Conservation (phyloP, 73 alveolate genomes). For the Tetrahymena thermophila region DNA sequence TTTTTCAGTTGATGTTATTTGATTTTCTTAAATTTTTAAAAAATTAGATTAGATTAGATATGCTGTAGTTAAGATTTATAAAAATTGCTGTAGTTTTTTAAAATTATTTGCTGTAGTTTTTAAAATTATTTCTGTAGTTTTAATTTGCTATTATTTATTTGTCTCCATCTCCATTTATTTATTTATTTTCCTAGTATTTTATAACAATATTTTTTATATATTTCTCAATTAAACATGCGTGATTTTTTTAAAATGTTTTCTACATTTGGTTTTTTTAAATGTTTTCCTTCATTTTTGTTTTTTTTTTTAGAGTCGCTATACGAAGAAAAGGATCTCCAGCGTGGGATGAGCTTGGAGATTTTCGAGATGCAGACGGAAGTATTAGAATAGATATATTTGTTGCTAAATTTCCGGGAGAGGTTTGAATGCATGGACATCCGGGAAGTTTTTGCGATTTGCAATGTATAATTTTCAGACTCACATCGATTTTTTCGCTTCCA, state of each 20-base stretch:
- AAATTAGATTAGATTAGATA: too few relatives aligned
- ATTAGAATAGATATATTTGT: not conserved
- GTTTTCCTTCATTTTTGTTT: not conserved
- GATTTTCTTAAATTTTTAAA: too few relatives aligned
- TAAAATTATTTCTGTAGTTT: not conserved
- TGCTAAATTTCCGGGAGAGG: not conserved
- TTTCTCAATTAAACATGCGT: not conserved
- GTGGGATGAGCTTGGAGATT: slow-evolving; percentile 1
- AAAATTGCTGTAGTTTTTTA: too few relatives aligned
- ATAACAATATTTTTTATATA: not conserved
- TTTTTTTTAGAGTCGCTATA: not conserved
- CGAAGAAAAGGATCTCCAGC: not conserved
- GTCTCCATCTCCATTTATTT: not conserved
- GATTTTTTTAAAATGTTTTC: not conserved
- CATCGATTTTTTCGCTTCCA: not conserved
- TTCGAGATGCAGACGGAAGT: not conserved
- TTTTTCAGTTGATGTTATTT: too few relatives aligned
- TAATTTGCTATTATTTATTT: not conserved
- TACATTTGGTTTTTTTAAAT: not conserved
- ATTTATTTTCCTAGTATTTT: not conserved
- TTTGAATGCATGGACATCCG: not conserved
- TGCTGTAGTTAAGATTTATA: too few relatives aligned
- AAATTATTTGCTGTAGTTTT: not conserved
- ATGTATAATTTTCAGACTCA: not conserved
- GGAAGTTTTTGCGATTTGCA: slow-evolving; percentile 1